Evolutionary conservation across 1,139 yeast genomes (phyloP), one percentile per base, ranked within the genome.

Genomic region (Barnettozyma hawaiiensis): DNA sequence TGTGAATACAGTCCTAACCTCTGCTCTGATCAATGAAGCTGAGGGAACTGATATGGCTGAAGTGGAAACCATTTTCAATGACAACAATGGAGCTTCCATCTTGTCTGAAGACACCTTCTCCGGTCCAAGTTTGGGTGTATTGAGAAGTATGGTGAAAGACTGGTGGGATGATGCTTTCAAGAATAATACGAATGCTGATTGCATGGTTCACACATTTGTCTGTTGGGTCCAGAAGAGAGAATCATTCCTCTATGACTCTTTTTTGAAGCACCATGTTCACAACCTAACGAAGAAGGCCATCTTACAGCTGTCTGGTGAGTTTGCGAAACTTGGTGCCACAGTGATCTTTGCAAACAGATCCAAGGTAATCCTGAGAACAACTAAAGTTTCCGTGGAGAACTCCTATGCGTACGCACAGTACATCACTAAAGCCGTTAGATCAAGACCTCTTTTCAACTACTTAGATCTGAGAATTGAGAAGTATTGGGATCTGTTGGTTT

Each of bases 161-260:
- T 87, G 97, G 96, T 92, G 97, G 97, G 95, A 87, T 58, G 85
- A 81, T 57, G 97, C 97, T 0, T 65, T 85, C 44, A 69, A 71
- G 26, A 78, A 78, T 47, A 75, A 84, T 51, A 57, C 69, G 9
- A 80, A 81, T 51, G 97, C 97, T 0, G 98, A 92, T 60, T 69
- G 86, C 1, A 76, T 92, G 75, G 83, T 92, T 54, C 86, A 86
- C 54, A 76, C 81, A 32, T 80, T 92, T 59, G 85, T 87, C 3
- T 71, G 82, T 5, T 92, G 99, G 99, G 86, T 89, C 19, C 87
- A 87, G 50, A 76, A 81, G 40, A 76, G 84, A 11, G 76, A 76
- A 19, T 85, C 96, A 0, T 73, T 62, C 53, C 66, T 92, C 39
- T 92, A 84, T 61, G 95, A 87, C 61, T 78, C 85, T 32, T 71